phyloP scores from a whole-genome alignment of 2,329 filamentous ascomycete species.

The Catunica adiposa region DNA sequence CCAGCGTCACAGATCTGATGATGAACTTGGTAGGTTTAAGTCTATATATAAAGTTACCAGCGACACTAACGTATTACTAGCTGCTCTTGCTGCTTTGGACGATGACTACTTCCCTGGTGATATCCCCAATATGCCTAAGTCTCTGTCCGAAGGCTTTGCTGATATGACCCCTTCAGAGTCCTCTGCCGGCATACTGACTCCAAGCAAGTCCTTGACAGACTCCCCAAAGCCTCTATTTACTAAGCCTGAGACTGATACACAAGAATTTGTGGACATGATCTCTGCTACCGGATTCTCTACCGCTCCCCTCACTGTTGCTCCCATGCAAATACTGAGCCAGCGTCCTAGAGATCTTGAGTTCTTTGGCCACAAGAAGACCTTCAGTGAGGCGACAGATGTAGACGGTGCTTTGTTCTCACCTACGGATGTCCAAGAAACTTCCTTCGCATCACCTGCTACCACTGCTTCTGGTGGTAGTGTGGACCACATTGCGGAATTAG shows the following conservation, averaged over 20 bases:
- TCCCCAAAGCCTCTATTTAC: not conserved
- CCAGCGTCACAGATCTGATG: not conserved
- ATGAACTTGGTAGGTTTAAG: not conserved
- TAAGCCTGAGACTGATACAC: not conserved
- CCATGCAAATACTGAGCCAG: slow-evolving; percentile 5
- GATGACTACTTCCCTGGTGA: slow-evolving; percentile 6
- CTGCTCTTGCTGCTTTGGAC: slow-evolving; percentile 1
- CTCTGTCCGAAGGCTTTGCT: not conserved
- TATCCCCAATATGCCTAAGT: not conserved
- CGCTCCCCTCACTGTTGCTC: not conserved
- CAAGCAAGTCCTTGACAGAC: not conserved
- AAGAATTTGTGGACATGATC: not conserved
- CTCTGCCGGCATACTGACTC: not conserved
- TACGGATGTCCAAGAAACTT: slow-evolving; percentile 7
- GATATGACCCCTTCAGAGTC: not conserved
- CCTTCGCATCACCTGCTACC: slow-evolving; percentile 13
- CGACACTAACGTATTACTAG: not conserved
- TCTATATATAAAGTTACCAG: not conserved
- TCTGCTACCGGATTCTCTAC: slow-evolving; percentile 2
- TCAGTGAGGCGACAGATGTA: slow-evolving; percentile 7
- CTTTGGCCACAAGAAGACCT: slow-evolving; percentile 11
- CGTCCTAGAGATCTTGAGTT: not conserved
- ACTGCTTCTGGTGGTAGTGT: slow-evolving; percentile 6
- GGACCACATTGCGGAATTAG: not conserved
- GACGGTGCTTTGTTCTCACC: slow-evolving; percentile 11